phyloP scores from a whole-genome alignment of 768 basidiomycete genomes.

The Lentinula boryana region DNA sequence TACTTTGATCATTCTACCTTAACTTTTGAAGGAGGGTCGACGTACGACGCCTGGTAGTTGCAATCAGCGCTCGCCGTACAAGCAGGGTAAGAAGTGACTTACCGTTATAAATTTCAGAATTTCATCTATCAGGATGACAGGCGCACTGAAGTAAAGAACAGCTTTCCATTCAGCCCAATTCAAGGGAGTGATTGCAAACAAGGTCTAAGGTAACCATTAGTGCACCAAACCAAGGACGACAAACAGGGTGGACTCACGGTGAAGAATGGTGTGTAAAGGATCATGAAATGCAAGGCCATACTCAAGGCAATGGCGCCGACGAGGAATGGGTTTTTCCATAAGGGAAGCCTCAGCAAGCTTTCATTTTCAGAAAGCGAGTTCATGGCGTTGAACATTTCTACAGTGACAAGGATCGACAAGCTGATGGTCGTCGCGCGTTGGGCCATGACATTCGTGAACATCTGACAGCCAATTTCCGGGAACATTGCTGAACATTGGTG shows the following conservation, averaged over 20 bases:
- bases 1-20: conserved; percentile 33
- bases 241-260: conserved; percentile 47
- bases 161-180: conserved; percentile 96
- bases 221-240: background rate
- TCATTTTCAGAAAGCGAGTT: conserved; percentile 98
- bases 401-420: conserved; percentile 90
- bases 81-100: conserved; percentile 19
- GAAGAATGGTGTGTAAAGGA: conserved; percentile 97
- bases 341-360: conserved; percentile 77
- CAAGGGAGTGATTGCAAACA: conserved; percentile 91
- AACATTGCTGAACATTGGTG: conserved; percentile 82
- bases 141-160: conserved; percentile 80
- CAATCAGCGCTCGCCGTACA: background rate
- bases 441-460: conserved; percentile 88
- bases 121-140: conserved; percentile 89
- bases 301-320: conserved; percentile 85
- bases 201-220: conserved; percentile 35
- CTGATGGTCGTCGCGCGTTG: conserved; percentile 93
- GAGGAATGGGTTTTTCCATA: conserved; percentile 94
- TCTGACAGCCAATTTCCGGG: conserved; percentile 89
- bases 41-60: conserved; percentile 39
- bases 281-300: conserved; percentile 91
- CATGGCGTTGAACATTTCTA: conserved; percentile 98
- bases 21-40: conserved; percentile 51
- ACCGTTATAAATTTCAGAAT: conserved; percentile 80